Base-by-base conservation (phyloP, 495 filamentous ascomycete genomes). In the Aspergillus sclerotioniger region DNA sequence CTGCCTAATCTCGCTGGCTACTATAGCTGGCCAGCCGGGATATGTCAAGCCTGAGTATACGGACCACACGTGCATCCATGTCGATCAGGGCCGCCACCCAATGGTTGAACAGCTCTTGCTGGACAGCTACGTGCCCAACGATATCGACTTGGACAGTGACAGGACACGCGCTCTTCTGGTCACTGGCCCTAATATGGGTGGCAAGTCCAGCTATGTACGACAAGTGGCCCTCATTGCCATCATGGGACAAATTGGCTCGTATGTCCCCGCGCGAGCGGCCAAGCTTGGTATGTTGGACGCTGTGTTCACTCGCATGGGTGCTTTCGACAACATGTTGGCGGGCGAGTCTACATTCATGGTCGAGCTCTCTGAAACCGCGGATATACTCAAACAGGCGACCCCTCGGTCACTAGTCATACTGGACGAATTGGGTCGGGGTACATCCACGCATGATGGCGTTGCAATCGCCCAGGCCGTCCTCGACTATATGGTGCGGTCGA, bases 341-440 rank as follows among this genome's bases (percentile, higher is more conserved):
- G 92, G 91, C 57, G 95, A 99, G 69, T 88, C 82, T 19, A 99
- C 94, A 0, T 99, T 99, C 77, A 96, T 96, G 92, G 92, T 98
- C 49, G 94, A 99, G 65, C 84, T 99, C 0, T 89, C 83, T 41
- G 94, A 98, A 67, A 98, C 94, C 1, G 84, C 88, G 1, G 85
- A 92, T 55, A 97, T 98, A 65, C 81, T 98, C 12, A 91, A 94
- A 65, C 81, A 87, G 72, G 93, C 94, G 0, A 92, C 90, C 1
- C 83, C 87, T 1, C 80, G 90, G 15, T 89, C 84, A 1, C 75
- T 98, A 15, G 86, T 98, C 50, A 88, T 98, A 21, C 84, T 98
- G n/a, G 94, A 98, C 71, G 94, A 98, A 73, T 79, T 98, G 3
- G 94, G 94, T 28, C 81, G 94, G 44, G 94, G 94, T 8, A 98